Conservation (phyloP, 106 monocot species). For the Acorus calamus region DNA sequence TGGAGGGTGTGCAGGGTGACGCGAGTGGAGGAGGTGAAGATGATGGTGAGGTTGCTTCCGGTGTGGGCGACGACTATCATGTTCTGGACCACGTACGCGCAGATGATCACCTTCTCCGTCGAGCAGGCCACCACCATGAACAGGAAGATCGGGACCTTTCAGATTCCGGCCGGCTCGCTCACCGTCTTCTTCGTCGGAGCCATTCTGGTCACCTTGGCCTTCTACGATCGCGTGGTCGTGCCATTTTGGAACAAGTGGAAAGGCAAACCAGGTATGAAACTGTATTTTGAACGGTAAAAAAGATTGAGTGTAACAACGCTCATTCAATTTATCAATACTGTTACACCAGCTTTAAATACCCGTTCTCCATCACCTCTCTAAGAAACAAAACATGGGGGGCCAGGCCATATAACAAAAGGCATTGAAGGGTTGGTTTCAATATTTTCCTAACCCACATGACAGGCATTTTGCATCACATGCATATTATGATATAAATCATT, state of each 20-base stretch:
- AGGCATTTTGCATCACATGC: neutral
- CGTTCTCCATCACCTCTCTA: too few species aligned
- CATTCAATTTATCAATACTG: too few species aligned
- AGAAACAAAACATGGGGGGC: too few species aligned
- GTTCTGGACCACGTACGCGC: conserved; percentile 85
- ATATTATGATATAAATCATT: too few species aligned
- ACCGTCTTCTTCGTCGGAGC: conserved; percentile 68
- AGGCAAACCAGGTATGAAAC: conserved; percentile 27
- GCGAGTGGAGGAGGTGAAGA: conserved; percentile 77
- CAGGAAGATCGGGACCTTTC: conserved; percentile 38
- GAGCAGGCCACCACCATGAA: conserved; percentile 74
- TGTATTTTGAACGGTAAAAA: too few species aligned
- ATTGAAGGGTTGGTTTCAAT: too few species aligned
- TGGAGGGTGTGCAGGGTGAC: conserved; percentile 70
- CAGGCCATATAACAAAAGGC: too few species aligned
- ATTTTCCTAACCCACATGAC: too few species aligned
- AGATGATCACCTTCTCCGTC: conserved; percentile 90
- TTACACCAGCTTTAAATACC: too few species aligned
- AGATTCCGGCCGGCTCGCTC: conserved; percentile 66
- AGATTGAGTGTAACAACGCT: too few species aligned
- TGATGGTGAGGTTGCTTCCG: conserved; percentile 69
- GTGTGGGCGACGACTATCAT: conserved; percentile 82
- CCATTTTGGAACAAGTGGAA: conserved; percentile 34
- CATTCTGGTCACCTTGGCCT: conserved; percentile 44
- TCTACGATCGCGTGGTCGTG: conserved; percentile 62